Conservation (phyloP, 2,329 filamentous ascomycete genomes). For the Pseudofabraea citricarpa region DNA sequence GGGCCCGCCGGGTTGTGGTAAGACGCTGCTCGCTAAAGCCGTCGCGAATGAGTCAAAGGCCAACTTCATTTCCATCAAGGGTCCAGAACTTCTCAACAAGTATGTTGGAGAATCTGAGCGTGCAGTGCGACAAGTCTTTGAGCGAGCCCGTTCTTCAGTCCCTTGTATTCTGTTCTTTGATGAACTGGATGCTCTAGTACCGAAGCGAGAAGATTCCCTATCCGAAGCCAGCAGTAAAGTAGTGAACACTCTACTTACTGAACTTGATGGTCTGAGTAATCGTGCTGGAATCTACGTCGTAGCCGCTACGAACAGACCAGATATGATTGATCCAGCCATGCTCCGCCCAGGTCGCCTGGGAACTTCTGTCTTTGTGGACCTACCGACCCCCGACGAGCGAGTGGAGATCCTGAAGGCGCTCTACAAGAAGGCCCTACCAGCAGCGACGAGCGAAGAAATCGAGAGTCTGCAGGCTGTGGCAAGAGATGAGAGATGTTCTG, state of each 20-base stretch:
- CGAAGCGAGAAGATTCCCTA: constrained; percentile 70
- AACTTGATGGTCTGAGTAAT: constrained; percentile 80
- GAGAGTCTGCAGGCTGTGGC: constrained; percentile 61
- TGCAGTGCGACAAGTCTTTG: constrained; percentile 87
- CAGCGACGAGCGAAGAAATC: constrained; percentile 44
- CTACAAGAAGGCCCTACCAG: constrained; percentile 47
- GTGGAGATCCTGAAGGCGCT: constrained; percentile 78
- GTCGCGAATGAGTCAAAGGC: constrained; percentile 93
- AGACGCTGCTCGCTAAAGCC: constrained; percentile 92
- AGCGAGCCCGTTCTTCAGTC: constrained; percentile 76
- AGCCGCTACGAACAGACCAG: constrained; percentile 88
- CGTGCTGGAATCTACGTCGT: constrained; percentile 89
- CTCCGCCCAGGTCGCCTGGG: constrained; percentile 85
- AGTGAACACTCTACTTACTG: constrained; percentile 91
- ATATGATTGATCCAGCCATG: constrained; percentile 96
- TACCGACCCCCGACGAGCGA: constrained; percentile 74
- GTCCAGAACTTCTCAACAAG: constrained; percentile 93
- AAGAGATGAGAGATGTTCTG: constrained; percentile 59
- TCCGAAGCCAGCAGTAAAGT: constrained; percentile 83
- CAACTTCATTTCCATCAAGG: constrained; percentile 98
- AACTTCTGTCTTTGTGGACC: constrained; percentile 81
- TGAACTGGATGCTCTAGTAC: constrained; percentile 89
- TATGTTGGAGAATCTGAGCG: constrained; percentile 96
- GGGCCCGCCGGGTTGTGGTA: constrained; percentile 95
- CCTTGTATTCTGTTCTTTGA: constrained; percentile 98